A percentile compares a stretch with the other conserved stretches of the same genome.
Evolutionary conservation across 2,329 filamentous ascomycete species (phyloP).

Genomic region (Colletotrichum melonis): DNA sequence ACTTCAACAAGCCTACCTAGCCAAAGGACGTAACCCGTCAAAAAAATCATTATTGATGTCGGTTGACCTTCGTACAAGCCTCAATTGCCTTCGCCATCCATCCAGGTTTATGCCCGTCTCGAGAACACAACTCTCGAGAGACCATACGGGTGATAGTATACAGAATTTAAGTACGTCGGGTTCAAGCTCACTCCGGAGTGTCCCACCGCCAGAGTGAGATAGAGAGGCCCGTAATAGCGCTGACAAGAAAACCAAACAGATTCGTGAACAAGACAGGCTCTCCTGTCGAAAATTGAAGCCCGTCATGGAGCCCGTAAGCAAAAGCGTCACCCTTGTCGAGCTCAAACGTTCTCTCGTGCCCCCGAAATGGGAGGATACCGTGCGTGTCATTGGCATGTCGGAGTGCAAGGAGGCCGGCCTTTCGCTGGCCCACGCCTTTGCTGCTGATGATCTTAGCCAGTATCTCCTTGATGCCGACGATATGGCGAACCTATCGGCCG

Average conservation of each 20-base stretch:
- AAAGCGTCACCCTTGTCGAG: constrained; percentile 34
- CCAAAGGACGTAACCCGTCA: constrained; percentile 36
- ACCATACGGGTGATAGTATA: constrained; percentile 68
- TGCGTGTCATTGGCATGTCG: constrained; percentile 72
- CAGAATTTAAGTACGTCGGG: constrained; percentile 59
- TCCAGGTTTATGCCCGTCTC: constrained; percentile 68
- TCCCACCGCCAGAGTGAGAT: background rate
- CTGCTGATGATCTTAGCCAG: constrained; percentile 76
- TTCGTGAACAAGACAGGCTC: constrained; percentile 33
- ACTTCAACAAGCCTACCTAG: constrained; percentile 25
- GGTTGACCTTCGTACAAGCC: constrained; percentile 67
- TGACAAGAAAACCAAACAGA: constrained; percentile 1
- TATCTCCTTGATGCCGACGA: constrained; percentile 82
- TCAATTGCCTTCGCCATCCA: constrained; percentile 67
- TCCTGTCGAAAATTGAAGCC: constrained; percentile 23
- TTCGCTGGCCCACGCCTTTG: constrained; percentile 82
- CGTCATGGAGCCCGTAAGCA: constrained; percentile 46
- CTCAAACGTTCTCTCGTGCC: constrained; percentile 60
- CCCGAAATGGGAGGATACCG: constrained; percentile 62
- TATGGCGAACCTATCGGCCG: constrained; percentile 69
- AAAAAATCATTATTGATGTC: constrained; percentile 65
- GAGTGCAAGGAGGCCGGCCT: constrained; percentile 79
- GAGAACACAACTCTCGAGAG: constrained; percentile 64
- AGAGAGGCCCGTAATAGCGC: background rate
- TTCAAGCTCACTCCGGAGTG: background rate